phyloP scores from a whole-genome alignment of 1,139 yeast genomes.

The Yamadazyma sp. region DNA sequence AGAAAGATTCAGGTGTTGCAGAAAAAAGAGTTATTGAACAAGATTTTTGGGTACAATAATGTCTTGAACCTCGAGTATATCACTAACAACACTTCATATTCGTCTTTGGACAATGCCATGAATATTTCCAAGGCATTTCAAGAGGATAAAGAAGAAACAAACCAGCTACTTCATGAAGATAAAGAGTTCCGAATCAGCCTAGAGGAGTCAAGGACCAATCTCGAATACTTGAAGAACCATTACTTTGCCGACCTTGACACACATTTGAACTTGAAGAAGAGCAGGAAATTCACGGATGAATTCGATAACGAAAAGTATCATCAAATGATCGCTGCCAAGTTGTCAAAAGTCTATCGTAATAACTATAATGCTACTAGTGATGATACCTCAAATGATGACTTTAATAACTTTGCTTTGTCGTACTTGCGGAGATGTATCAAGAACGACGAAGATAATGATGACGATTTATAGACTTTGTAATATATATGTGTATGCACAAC shows the following conservation, averaged over 20 bases:
- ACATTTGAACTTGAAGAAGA: slow-evolving; percentile 8
- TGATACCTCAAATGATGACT: slow-evolving; percentile 20
- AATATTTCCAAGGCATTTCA: slow-evolving; percentile 41
- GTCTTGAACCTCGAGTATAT: slow-evolving; percentile 41
- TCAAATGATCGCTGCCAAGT: slow-evolving; percentile 21
- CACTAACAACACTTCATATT: slow-evolving; percentile 43
- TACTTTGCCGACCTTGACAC: slow-evolving; percentile 9
- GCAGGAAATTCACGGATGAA: slow-evolving; percentile 9
- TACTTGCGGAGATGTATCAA: slow-evolving; percentile 33
- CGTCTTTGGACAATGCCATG: slow-evolving; percentile 37
- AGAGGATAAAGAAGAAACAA: slow-evolving; percentile 45
- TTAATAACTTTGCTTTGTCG: slow-evolving; percentile 28
- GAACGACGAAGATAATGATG: slow-evolving; percentile 16
- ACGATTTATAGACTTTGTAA: slow-evolving; percentile 9
- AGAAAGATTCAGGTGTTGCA: slow-evolving; percentile 44
- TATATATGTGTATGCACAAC: background rate
- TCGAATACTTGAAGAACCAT: slow-evolving; percentile 4
- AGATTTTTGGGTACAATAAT: slow-evolving; percentile 42
- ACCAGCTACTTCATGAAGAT: slow-evolving; percentile 35
- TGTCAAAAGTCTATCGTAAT: slow-evolving; percentile 23
- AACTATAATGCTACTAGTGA: slow-evolving; percentile 19
- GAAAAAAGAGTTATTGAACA: slow-evolving; percentile 39
- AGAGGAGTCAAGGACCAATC: slow-evolving; percentile 22
- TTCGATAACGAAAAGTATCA: slow-evolving; percentile 33
- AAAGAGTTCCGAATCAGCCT: slow-evolving; percentile 29